Evolutionary conservation across 2,329 filamentous ascomycete genomes (phyloP).

Genomic region (Madurella fahalii): DNA sequence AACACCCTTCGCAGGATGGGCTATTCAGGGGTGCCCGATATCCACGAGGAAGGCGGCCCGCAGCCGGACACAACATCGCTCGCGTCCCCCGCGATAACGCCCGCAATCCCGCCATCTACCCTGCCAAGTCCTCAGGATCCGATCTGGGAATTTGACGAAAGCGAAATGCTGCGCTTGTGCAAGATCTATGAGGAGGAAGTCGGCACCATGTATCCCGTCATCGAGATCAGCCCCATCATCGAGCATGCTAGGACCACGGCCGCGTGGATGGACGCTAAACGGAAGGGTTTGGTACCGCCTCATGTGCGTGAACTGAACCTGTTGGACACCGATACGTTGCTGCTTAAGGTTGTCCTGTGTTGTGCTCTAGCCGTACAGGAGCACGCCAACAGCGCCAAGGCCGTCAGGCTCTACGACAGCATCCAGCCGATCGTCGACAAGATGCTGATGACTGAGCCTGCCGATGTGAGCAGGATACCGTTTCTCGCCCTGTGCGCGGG

Average conservation of each 20-base stretch:
- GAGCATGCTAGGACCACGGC: slow-evolving; percentile 66
- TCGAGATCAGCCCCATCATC: slow-evolving; percentile 69
- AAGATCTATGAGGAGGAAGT: slow-evolving; percentile 84
- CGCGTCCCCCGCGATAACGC: slow-evolving; percentile 32
- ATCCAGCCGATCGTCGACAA: slow-evolving; percentile 69
- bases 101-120: slow-evolving; percentile 37
- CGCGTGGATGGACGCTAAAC: slow-evolving; percentile 61
- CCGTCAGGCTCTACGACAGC: slow-evolving; percentile 68
- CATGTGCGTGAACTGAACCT: slow-evolving; percentile 37
- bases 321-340: slow-evolving; percentile 54
- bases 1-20: slow-evolving; percentile 87
- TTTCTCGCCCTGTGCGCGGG: slow-evolving; percentile 51
- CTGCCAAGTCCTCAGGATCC: slow-evolving; percentile 54
- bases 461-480: slow-evolving; percentile 45
- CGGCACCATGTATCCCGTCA: slow-evolving; percentile 85
- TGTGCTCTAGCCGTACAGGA: slow-evolving; percentile 74
- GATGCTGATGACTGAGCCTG: slow-evolving; percentile 53
- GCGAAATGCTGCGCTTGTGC: slow-evolving; percentile 76
- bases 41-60: slow-evolving; percentile 55
- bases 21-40: slow-evolving; percentile 62
- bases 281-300: slow-evolving; percentile 30
- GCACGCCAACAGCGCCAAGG: slow-evolving; percentile 72
- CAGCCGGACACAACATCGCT: slow-evolving; percentile 32
- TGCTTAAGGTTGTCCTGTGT: slow-evolving; percentile 81
- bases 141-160: slow-evolving; percentile 70